Base-by-base conservation (phyloP, 1,284 basidiomycete genomes). In the Retiboletus flavoniger region DNA sequence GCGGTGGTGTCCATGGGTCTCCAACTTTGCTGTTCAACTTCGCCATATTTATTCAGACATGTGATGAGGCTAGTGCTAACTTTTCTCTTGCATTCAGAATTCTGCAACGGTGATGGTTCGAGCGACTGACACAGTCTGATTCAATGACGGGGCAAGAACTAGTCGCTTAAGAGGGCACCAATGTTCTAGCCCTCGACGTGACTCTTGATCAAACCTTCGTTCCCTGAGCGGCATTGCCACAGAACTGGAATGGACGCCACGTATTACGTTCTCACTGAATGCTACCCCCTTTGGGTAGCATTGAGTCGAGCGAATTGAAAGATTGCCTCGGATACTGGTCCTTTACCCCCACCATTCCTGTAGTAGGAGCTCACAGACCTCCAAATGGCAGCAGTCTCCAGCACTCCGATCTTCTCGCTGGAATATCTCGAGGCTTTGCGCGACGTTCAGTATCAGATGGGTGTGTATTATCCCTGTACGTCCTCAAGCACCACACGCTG, bases 371-470 rank as follows among this genome's bases (percentile, higher is more conserved):
- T 44, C 32, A n/a, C 24, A 32, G 19, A n/a, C 4, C 13, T 3
- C 28, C n/a, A 53, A 28, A 63, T 61, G 60, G n/a, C 36, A 32
- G 21, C 32, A 10, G 16, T 17, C 13, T 14, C 36, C 7, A 26
- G 5, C 40, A 28, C 36, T 32, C 48, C 11, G 6, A 38, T 11
- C 14, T 56, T 65, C 41, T 56, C 54, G 2, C 11, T 53, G 8
- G 40, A 19, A 16, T 60, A 48, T 51, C 29, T 51, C 31, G 3
- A 34, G 7, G 53, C 61, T 21, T 26, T 53, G 26, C 56, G 40
- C 17, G 43, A 51, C 32, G 35, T 60, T 31, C 41, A 41, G 10
- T 54, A 56, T 40, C 54, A 64, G 1, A 16, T 59, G 19, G 47
- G 64, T 66, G 2, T 31, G 58, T 49, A 13, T 10, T 29, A 1